These are phyloP conservation scores for Paramecium octaurelia DNA, from an alignment of 73 alveolate genomes.

Conservation along the genomic window DNA sequence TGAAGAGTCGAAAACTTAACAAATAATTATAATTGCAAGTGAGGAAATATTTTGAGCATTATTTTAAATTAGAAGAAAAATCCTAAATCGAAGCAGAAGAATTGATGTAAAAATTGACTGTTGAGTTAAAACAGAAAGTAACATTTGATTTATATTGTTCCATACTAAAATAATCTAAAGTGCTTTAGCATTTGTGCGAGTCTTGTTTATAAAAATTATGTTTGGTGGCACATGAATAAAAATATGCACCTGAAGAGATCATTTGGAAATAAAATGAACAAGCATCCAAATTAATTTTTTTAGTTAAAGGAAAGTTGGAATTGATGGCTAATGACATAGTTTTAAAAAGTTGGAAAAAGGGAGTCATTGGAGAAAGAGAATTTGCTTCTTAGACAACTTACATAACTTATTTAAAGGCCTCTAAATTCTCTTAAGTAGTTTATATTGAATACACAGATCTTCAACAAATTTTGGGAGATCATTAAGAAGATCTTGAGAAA, in stretches of 20 bases:
- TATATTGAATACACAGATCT: neutral
- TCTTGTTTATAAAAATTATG: neutral
- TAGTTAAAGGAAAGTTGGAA: neutral
- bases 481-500: slow-evolving; percentile 18
- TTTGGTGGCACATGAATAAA: neutral
- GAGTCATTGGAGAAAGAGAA: slow-evolving; percentile 42
- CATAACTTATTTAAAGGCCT: neutral
- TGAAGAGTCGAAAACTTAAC: neutral
- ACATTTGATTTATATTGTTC: neutral
- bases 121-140: neutral
- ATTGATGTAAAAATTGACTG: neutral
- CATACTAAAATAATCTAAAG: neutral
- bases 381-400: neutral
- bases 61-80: neutral
- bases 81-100: slow-evolving; percentile 22
- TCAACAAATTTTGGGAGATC: neutral
- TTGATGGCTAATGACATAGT: neutral
- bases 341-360: neutral
- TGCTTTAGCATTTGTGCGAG: neutral
- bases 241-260: slow-evolving; percentile 27
- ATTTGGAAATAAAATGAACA: neutral
- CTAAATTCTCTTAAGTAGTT: neutral
- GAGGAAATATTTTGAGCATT: slow-evolving; percentile 26
- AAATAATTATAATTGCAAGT: neutral
- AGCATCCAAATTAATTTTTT: neutral